Percentiles rank a stretch among this genome's conserved stretches.
phyloP scores from a whole-genome alignment of 2,329 filamentous ascomycete genomes.

The Fusarium floridanum region DNA sequence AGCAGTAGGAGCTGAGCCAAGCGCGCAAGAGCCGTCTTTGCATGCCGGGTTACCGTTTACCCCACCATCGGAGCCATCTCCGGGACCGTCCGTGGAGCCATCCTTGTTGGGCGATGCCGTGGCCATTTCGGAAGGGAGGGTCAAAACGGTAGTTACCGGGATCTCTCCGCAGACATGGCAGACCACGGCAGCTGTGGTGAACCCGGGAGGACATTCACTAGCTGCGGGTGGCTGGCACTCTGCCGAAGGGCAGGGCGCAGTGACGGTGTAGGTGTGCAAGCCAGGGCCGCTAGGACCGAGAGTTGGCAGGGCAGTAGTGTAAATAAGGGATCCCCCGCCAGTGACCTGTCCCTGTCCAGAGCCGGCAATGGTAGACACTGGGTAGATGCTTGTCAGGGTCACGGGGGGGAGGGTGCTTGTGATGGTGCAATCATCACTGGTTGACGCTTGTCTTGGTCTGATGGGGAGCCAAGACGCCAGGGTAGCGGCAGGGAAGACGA shows the following conservation, averaged over 20 bases:
- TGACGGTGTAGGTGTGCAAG: constrained; percentile 28
- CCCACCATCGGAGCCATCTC: not conserved
- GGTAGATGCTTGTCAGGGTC: constrained; percentile 14
- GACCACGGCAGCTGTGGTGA: constrained; percentile 17
- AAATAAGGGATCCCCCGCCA: not conserved
- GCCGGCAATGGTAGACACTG: constrained; percentile 7
- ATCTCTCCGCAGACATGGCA: constrained; percentile 16
- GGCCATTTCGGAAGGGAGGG: constrained; percentile 21
- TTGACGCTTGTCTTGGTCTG: not conserved
- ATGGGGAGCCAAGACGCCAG: constrained; percentile 24
- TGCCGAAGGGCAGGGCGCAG: constrained; percentile 11
- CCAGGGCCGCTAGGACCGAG: constrained; percentile 18
- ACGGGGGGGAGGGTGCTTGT: constrained; percentile 13
- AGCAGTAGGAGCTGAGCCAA: not conserved
- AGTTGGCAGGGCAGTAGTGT: constrained; percentile 12
- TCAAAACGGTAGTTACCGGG: constrained; percentile 13
- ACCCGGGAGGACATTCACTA: constrained; percentile 20
- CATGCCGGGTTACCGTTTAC: not conserved
- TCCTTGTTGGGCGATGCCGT: constrained; percentile 9
- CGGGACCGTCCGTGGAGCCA: not conserved
- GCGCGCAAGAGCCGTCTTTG: not conserved
- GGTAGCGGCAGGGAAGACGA: constrained; percentile 12
- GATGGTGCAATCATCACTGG: constrained; percentile 11
- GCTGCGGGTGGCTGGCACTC: constrained; percentile 8
- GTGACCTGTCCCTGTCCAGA: not conserved